phyloP scores from a whole-genome alignment of 2,329 filamentous ascomycete species.

The Neofusicoccum parvum region DNA sequence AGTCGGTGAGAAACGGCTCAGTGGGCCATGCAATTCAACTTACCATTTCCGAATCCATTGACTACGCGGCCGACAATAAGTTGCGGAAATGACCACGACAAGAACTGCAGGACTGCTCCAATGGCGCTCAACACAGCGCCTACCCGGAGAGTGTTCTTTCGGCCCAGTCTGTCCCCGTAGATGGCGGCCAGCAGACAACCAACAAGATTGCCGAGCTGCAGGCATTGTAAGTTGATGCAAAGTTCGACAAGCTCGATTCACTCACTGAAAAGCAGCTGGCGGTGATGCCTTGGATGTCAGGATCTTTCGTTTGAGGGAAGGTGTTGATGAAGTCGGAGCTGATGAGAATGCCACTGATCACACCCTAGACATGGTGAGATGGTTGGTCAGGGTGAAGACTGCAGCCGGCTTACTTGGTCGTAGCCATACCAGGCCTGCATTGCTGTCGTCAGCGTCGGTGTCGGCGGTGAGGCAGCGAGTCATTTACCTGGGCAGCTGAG shows the following conservation, averaged over 20 bases:
- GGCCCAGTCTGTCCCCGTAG: constrained; percentile 25
- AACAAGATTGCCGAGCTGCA: neutral
- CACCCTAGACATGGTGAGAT: neutral
- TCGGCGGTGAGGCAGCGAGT: neutral
- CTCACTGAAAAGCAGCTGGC: constrained; percentile 30
- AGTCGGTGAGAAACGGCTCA: too few relatives aligned
- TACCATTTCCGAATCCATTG: constrained; percentile 26
- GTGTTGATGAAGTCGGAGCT: constrained; percentile 27
- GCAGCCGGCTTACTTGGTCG: constrained; percentile 15
- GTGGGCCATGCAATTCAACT: neutral
- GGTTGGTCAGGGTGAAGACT: too few relatives aligned
- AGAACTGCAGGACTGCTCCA: constrained; percentile 28
- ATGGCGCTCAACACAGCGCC: constrained; percentile 24
- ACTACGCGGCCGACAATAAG: constrained; percentile 25
- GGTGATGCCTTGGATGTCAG: constrained; percentile 29
- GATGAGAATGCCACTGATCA: constrained; percentile 26
- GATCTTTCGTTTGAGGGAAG: constrained; percentile 28
- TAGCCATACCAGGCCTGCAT: constrained; percentile 25
- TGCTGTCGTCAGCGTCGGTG: neutral
- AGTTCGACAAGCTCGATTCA: too few relatives aligned
- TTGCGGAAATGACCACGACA: constrained; percentile 22
- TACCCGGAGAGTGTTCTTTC: constrained; percentile 27
- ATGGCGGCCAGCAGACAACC: constrained; percentile 15
- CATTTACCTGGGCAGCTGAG: neutral
- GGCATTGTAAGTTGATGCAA: too few relatives aligned